phyloP scores from a whole-genome alignment of 768 basidiomycete species.

The Tulasnella sp. region DNA sequence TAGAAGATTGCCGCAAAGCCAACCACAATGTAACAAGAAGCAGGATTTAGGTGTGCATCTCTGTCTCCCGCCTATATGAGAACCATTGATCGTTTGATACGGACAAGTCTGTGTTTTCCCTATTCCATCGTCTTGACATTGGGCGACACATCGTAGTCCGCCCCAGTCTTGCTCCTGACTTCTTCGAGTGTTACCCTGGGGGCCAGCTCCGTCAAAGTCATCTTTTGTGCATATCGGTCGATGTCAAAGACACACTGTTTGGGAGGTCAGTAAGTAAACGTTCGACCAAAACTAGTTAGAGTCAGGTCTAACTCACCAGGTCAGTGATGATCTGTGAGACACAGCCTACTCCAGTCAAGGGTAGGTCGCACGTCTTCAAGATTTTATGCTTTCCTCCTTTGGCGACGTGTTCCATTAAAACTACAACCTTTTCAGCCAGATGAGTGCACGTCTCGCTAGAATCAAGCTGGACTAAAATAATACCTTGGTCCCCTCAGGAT shows the following conservation, averaged over 20 bases:
- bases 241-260: conserved; percentile 61
- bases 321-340: conserved; percentile 93
- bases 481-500: conserved; percentile 80
- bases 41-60: no score
- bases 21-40: no score
- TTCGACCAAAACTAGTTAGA: not conserved
- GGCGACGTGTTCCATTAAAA: conserved; percentile 79
- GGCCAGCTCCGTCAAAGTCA: conserved; percentile 74
- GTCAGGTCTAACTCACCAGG: conserved; percentile 35
- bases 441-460: not conserved
- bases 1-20: no score
- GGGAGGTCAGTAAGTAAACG: not conserved
- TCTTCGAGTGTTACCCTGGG: conserved; percentile 76
- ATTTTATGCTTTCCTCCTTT: conserved; percentile 88
- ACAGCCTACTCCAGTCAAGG: conserved; percentile 76
- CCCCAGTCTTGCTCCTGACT: conserved; percentile 76
- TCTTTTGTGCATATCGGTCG: conserved; percentile 57
- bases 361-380: conserved; percentile 65
- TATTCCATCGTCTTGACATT: conserved; percentile 22
- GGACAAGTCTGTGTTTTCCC: no score
- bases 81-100: no score
- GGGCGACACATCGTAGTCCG: conserved; percentile 45
- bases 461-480: not conserved
- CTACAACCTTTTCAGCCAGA: conserved; percentile 43
- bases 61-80: no score